Percentiles rank a stretch among this genome's conserved stretches.
Conservation (phyloP, 1,284 basidiomycete species). For the Trametes pubescens region DNA sequence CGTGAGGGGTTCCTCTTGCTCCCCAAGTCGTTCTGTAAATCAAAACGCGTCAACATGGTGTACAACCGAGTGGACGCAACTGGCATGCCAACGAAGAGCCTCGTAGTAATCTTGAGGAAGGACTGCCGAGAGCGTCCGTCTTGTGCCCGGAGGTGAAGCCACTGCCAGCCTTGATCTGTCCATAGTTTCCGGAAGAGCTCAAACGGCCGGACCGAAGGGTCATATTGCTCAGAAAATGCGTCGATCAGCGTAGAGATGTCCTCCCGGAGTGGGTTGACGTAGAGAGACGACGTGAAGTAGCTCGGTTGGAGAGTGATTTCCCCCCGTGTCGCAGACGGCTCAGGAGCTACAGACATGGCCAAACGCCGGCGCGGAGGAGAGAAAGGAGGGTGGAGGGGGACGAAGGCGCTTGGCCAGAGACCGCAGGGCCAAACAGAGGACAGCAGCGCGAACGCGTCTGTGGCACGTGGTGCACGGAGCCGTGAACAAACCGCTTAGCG, state of each 20-base stretch:
- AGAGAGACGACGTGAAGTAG: slow-evolving; percentile 80
- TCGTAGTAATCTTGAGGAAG: slow-evolving; percentile 62
- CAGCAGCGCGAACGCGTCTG: slow-evolving; percentile 36
- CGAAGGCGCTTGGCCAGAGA: neutral
- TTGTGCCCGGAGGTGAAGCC: slow-evolving; percentile 75
- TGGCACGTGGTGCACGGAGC: slow-evolving; percentile 27
- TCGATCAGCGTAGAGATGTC: slow-evolving; percentile 64
- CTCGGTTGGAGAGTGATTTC: slow-evolving; percentile 70
- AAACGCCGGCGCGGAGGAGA: neutral
- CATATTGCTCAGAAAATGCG: slow-evolving; percentile 57
- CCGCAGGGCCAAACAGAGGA: slow-evolving; percentile 28
- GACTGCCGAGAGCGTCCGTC: slow-evolving; percentile 67
- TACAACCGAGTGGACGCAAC: neutral
- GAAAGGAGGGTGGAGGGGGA: neutral
- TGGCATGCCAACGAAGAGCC: slow-evolving; percentile 71
- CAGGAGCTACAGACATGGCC: slow-evolving; percentile 50
- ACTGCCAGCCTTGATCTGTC: slow-evolving; percentile 73
- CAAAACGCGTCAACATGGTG: slow-evolving; percentile 10
- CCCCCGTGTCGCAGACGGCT: slow-evolving; percentile 58
- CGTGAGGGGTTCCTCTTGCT: slow-evolving; percentile 56
- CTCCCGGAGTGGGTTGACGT: slow-evolving; percentile 67
- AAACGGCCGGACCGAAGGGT: slow-evolving; percentile 58
- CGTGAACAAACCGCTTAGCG: slow-evolving; percentile 11
- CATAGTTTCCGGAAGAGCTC: slow-evolving; percentile 72
- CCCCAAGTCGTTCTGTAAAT: slow-evolving; percentile 58